phyloP scores from a whole-genome alignment of 2,329 filamentous ascomycete genomes.

The Hortaea werneckii region DNA sequence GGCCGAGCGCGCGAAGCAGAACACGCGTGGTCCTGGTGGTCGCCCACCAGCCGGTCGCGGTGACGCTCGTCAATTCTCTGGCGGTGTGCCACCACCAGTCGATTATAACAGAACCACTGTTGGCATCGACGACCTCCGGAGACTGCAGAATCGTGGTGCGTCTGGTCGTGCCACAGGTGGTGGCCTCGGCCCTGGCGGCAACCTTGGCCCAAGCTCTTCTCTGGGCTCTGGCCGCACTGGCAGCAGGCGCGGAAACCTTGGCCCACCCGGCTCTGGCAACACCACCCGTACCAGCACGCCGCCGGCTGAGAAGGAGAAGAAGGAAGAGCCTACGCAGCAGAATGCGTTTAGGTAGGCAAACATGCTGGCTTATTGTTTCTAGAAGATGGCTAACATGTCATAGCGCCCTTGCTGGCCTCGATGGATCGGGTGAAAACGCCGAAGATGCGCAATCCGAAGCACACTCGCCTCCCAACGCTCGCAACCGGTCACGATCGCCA shows the following conservation, averaged over 20 bases:
- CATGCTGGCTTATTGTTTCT: not conserved
- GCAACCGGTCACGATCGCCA: constrained; percentile 19
- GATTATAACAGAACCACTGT: constrained; percentile 70
- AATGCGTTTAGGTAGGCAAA: constrained; percentile 85
- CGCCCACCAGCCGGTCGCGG: constrained; percentile 69
- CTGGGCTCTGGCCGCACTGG: constrained; percentile 70
- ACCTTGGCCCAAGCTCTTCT: constrained; percentile 61
- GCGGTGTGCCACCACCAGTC: constrained; percentile 51
- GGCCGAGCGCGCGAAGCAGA: constrained; percentile 41
- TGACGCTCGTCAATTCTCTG: constrained; percentile 74
- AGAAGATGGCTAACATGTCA: constrained; percentile 16
- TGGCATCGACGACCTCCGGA: constrained; percentile 81
- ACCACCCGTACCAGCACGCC: constrained; percentile 88
- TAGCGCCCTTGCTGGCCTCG: constrained; percentile 45
- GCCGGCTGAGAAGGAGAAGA: constrained; percentile 52
- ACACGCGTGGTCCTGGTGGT: constrained; percentile 55
- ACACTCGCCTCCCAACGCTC: constrained; percentile 22
- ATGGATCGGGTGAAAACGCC: constrained; percentile 46
- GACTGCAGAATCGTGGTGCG: constrained; percentile 59
- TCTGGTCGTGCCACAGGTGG: constrained; percentile 50
- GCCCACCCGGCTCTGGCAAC: constrained; percentile 51
- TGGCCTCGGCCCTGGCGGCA: constrained; percentile 40
- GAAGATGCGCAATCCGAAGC: constrained; percentile 43
- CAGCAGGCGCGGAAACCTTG: constrained; percentile 48
- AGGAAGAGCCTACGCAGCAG: constrained; percentile 54